phyloP scores from a whole-genome alignment of 345 rosid species.

The Ailanthus altissimus region DNA sequence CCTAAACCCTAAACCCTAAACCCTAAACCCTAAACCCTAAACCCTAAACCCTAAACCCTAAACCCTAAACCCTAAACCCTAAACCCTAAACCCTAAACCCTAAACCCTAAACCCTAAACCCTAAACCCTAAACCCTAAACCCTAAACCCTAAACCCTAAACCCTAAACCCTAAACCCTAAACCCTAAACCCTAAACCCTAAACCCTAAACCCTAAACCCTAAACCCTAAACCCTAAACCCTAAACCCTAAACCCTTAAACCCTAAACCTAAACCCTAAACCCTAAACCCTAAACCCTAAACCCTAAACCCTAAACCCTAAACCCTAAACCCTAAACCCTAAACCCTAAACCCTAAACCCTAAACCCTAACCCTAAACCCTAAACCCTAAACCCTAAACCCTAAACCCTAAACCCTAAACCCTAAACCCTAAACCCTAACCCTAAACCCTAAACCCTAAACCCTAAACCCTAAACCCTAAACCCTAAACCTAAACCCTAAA shows the following conservation, averaged over 20 bases:
- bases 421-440: neutral
- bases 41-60: neutral
- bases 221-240: no score
- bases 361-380: slow-evolving; percentile 1
- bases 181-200: no score
- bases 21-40: no score
- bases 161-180: no score
- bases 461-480: slow-evolving; percentile 10
- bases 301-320: slow-evolving; percentile 20
- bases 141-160: no score
- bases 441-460: slow-evolving; percentile 11
- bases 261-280: neutral
- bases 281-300: neutral
- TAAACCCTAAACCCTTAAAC: neutral
- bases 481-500: slow-evolving; percentile 14
- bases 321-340: neutral
- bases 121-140: no score
- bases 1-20: slow-evolving; percentile 21
- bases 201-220: no score
- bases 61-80: slow-evolving; percentile 24
- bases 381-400: slow-evolving; percentile 11
- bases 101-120: no score
- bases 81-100: no score
- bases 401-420: slow-evolving; percentile 1
- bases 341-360: neutral